These are phyloP conservation scores for Fusarium pseudonygamai DNA, from an alignment of 2,329 filamentous ascomycete species.

Conservation along the genomic window DNA sequence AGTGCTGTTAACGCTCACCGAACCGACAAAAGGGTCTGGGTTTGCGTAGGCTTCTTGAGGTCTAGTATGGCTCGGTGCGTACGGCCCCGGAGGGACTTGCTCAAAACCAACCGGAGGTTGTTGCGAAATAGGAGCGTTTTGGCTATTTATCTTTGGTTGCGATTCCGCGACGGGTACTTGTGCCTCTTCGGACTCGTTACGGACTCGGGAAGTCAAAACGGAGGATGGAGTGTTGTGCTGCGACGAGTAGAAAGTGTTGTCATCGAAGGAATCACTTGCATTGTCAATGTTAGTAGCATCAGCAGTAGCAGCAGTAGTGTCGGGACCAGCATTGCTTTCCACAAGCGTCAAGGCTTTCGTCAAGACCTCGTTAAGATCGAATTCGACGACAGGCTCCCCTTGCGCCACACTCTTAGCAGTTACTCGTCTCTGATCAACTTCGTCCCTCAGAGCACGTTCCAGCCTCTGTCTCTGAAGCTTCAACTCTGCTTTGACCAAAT, in stretches of 20 bases:
- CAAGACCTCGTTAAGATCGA: slow-evolving; percentile 78
- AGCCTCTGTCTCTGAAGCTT: slow-evolving; percentile 82
- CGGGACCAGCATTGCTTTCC: slow-evolving; percentile 70
- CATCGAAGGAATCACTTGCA: slow-evolving; percentile 84
- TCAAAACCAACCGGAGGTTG: slow-evolving; percentile 9
- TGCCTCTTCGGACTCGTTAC: slow-evolving; percentile 53
- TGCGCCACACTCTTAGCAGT: slow-evolving; percentile 53
- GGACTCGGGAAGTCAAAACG: slow-evolving; percentile 58
- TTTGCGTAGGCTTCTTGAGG: slow-evolving; percentile 17
- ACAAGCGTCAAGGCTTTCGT: slow-evolving; percentile 76
- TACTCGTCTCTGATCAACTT: slow-evolving; percentile 71
- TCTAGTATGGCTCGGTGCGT: slow-evolving; percentile 6
- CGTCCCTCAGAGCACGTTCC: slow-evolving; percentile 80
- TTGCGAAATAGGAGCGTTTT: slow-evolving; percentile 13
- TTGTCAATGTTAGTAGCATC: slow-evolving; percentile 67
- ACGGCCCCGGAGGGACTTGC: slow-evolving; percentile 8
- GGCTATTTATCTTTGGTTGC: slow-evolving; percentile 21
- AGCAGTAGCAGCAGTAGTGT: slow-evolving; percentile 66
- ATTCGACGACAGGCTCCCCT: slow-evolving; percentile 67
- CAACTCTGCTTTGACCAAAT: slow-evolving; percentile 83
- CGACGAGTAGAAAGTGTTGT: slow-evolving; percentile 96
- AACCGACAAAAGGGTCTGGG: not conserved
- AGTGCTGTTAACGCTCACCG: slow-evolving; percentile 20
- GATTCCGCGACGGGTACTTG: slow-evolving; percentile 30
- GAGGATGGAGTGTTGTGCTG: slow-evolving; percentile 81